phyloP scores from a whole-genome alignment of 208 protist genomes.

The Trypanosoma boissoni region DNA sequence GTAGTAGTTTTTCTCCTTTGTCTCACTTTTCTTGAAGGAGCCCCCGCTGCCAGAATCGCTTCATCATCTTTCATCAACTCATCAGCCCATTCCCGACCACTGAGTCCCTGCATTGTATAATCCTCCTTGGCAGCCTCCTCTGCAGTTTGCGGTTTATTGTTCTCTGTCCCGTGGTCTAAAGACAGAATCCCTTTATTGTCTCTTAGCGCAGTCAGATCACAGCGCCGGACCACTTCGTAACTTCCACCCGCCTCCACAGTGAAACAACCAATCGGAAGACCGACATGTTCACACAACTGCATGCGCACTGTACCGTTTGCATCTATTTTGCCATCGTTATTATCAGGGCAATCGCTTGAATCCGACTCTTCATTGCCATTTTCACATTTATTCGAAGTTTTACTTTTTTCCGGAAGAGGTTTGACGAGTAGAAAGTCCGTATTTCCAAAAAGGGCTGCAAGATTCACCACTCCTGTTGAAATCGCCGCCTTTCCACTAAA shows the following conservation, averaged over 20 bases:
- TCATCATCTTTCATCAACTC: too few relatives aligned
- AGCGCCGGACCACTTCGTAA: slow-evolving; percentile 17
- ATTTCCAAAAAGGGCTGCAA: slow-evolving; percentile 44
- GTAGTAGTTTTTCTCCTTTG: too few relatives aligned
- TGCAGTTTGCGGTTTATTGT: too few relatives aligned
- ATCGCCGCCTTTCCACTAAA: slow-evolving; percentile 56
- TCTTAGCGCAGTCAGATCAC: slow-evolving; percentile 1
- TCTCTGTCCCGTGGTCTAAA: too few relatives aligned
- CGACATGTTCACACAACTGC: slow-evolving; percentile 11
- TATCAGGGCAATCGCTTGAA: neutral
- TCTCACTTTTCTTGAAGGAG: too few relatives aligned
- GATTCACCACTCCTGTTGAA: slow-evolving; percentile 63
- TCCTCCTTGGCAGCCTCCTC: neutral
- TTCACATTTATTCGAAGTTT: too few relatives aligned
- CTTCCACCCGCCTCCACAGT: slow-evolving; percentile 11
- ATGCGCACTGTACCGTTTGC: neutral
- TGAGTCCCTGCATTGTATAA: neutral
- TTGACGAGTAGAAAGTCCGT: slow-evolving; percentile 48
- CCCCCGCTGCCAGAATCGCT: too few relatives aligned
- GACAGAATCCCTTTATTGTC: neutral
- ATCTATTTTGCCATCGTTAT: neutral
- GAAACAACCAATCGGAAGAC: slow-evolving; percentile 19
- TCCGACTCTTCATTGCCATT: neutral
- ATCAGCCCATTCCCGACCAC: neutral
- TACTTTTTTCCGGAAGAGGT: neutral